These are phyloP conservation scores for Carnegiea gigantea DNA, from an alignment of 179 eudicot species.

Conservation along the genomic window DNA sequence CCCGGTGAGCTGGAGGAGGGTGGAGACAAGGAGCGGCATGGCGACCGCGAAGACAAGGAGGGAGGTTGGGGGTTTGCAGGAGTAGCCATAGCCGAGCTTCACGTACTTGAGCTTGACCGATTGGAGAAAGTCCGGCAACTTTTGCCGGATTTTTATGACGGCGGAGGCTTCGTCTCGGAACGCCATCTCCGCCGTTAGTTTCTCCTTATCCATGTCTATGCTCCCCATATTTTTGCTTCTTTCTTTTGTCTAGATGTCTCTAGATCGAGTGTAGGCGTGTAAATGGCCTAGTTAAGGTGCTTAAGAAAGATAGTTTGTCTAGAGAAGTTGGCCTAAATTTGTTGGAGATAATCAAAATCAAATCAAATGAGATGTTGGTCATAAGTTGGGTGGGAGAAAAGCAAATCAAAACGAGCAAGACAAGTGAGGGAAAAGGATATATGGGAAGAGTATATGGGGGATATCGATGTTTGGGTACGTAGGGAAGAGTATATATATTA, in stretches of 20 bases:
- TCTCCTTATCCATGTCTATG: constrained; percentile 71
- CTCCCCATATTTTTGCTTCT: constrained; percentile 8
- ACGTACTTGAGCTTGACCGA: constrained; percentile 80
- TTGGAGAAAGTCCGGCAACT: constrained; percentile 64
- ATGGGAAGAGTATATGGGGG: background rate
- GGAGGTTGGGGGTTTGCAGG: constrained; percentile 40
- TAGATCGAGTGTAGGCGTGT: background rate
- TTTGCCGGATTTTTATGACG: constrained; percentile 65
- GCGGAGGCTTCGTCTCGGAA: constrained; percentile 59
- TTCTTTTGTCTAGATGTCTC: background rate
- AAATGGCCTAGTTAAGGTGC: background rate
- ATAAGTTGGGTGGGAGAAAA: background rate
- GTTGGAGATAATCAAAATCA: background rate
- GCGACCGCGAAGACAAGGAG: constrained; percentile 36
- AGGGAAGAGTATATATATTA: background rate
- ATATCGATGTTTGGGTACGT: no score
- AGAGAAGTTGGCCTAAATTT: constrained; percentile 2
- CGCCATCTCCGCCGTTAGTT: constrained; percentile 77
- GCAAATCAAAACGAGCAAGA: no score
- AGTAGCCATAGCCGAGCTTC: constrained; percentile 62
- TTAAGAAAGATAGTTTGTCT: background rate
- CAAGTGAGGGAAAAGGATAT: background rate
- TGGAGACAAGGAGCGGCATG: constrained; percentile 42
- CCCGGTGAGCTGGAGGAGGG: constrained; percentile 42
- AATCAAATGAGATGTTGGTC: background rate